phyloP scores from a whole-genome alignment of 164 flowering plant species.

The Vitis riparia region DNA sequence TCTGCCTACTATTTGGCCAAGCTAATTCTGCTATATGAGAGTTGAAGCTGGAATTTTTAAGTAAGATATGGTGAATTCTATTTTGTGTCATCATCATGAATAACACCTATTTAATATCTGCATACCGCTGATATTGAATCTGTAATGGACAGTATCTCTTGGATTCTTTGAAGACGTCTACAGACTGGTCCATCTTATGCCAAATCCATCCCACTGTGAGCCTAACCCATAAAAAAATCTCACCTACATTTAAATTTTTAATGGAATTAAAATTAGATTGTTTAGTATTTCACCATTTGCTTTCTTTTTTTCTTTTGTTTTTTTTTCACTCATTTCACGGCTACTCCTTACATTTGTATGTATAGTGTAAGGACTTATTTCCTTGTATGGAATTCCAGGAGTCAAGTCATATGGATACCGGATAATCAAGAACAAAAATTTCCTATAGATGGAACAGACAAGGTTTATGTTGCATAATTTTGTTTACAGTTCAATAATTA shows the following conservation, averaged over 20 bases:
- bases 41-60: too few species aligned
- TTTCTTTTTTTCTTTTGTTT: too few species aligned
- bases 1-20: too few species aligned
- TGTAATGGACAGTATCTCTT: conserved; percentile 65
- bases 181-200: conserved; percentile 58
- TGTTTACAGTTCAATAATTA: background rate
- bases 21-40: too few species aligned
- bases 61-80: background rate
- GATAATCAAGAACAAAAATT: conserved; percentile 26
- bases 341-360: too few species aligned
- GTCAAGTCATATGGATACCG: conserved; percentile 59
- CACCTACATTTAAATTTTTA: background rate
- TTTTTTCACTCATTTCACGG: too few species aligned
- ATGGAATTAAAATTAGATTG: background rate
- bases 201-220: conserved; percentile 34
- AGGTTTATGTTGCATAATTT: conserved; percentile 38
- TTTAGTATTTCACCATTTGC: too few species aligned
- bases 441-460: conserved; percentile 45
- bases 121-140: background rate
- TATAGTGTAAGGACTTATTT: background rate
- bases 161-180: conserved; percentile 83
- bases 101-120: background rate
- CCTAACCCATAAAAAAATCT: conserved; percentile 24
- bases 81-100: background rate
- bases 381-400: conserved; percentile 29